phyloP scores from a whole-genome alignment of 2,329 filamentous ascomycete genomes.

The Botrytis fabae region DNA sequence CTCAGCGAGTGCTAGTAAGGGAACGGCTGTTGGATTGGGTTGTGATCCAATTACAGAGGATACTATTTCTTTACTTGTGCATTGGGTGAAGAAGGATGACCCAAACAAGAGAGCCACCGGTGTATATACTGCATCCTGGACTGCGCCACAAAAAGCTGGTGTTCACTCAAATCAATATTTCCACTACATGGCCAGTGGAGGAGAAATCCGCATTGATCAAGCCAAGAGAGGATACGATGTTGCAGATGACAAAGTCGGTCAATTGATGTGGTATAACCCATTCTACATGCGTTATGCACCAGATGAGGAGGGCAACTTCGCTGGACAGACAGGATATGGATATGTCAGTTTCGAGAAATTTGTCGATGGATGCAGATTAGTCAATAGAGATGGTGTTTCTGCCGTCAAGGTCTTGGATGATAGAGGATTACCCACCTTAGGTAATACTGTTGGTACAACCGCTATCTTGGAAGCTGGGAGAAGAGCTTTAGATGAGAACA shows the following conservation, averaged over 20 bases:
- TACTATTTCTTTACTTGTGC: slow-evolving; percentile 86
- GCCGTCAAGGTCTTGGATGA: slow-evolving; percentile 76
- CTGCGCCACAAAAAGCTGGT: slow-evolving; percentile 85
- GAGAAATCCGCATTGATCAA: slow-evolving; percentile 88
- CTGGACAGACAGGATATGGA: slow-evolving; percentile 86
- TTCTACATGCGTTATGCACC: slow-evolving; percentile 96
- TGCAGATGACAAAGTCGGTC: slow-evolving; percentile 71
- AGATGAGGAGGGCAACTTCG: slow-evolving; percentile 93
- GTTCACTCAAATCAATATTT: slow-evolving; percentile 98
- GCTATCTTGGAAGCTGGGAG: slow-evolving; percentile 88
- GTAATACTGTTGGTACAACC: slow-evolving; percentile 87
- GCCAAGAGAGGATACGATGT: slow-evolving; percentile 94
- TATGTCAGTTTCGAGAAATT: slow-evolving; percentile 97
- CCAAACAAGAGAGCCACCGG: slow-evolving; percentile 73
- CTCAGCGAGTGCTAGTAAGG: slow-evolving; percentile 73
- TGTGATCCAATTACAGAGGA: slow-evolving; percentile 84
- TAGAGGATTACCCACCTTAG: slow-evolving; percentile 79
- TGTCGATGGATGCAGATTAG: slow-evolving; percentile 76
- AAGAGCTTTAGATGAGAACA: slow-evolving; percentile 77
- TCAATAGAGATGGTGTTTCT: slow-evolving; percentile 73
- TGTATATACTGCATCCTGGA: slow-evolving; percentile 94
- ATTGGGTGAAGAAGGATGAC: slow-evolving; percentile 76
- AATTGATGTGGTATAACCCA: slow-evolving; percentile 86
- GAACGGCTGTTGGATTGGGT: slow-evolving; percentile 75
- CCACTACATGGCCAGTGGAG: slow-evolving; percentile 83